phyloP scores from a whole-genome alignment of 176 grass and related monocot species.

The Bromus sterilis region DNA sequence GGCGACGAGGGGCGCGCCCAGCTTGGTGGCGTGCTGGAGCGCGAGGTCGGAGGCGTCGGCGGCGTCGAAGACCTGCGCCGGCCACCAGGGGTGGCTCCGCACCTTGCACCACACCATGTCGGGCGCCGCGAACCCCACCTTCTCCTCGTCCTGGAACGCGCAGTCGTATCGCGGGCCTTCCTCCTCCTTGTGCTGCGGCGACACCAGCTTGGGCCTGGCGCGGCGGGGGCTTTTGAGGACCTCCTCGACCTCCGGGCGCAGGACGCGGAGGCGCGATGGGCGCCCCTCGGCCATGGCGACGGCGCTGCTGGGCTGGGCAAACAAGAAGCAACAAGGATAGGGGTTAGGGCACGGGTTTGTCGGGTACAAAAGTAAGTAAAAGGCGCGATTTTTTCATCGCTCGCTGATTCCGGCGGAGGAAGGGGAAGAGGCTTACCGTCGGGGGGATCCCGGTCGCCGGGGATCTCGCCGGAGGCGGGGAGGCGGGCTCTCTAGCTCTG shows the following conservation, averaged over 20 bases:
- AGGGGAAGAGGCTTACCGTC: not conserved
- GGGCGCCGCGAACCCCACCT: constrained; percentile 22
- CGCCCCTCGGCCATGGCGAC: constrained; percentile 23
- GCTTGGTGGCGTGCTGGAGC: constrained; percentile 34
- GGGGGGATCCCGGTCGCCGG: not conserved
- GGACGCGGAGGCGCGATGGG: constrained; percentile 31
- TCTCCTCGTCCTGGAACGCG: constrained; percentile 35
- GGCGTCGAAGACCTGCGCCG: constrained; percentile 64
- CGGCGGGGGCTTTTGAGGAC: constrained; percentile 27
- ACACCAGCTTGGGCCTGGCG: constrained; percentile 27
- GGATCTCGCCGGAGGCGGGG: not conserved
- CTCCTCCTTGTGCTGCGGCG: not conserved
- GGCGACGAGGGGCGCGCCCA: constrained; percentile 45
- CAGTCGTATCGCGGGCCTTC: constrained; percentile 23
- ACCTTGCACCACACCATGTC: constrained; percentile 80
- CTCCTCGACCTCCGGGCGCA: constrained; percentile 32
- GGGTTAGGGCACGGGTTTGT: not conserved
- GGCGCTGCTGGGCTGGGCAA: not conserved
- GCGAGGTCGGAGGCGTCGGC: constrained; percentile 63
- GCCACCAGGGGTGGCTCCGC: constrained; percentile 91
- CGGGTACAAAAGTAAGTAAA: not conserved
- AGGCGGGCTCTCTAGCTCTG: no score
- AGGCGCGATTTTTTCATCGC: not conserved
- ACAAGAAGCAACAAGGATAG: not conserved
- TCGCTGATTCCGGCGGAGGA: not conserved